phyloP scores from a whole-genome alignment of 345 rosid species.

The Populus tremula region DNA sequence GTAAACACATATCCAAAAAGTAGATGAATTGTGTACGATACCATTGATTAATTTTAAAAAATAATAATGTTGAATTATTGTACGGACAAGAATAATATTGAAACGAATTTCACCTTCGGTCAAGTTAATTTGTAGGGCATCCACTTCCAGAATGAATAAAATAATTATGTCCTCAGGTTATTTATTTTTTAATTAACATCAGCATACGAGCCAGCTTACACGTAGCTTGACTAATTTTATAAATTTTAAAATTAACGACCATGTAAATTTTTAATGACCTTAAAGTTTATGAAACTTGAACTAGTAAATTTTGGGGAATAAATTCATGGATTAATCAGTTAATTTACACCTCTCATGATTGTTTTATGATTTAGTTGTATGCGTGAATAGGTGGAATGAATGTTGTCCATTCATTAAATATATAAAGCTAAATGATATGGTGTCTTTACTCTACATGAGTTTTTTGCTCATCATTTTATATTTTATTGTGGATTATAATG shows the following conservation, averaged over 20 bases:
- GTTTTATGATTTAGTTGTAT: accelerated
- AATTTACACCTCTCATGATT: accelerated
- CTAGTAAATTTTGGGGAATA: accelerated
- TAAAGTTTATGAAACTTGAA: no score
- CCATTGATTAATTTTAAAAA: neutral
- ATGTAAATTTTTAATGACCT: accelerated
- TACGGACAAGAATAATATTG: neutral
- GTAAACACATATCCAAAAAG: no score
- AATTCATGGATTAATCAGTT: accelerated
- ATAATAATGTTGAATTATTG: neutral
- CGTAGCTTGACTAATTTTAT: accelerated
- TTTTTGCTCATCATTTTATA: accelerated
- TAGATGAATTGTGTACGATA: no score
- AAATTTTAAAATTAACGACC: accelerated
- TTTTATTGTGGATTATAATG: no score
- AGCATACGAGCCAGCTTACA: accelerated
- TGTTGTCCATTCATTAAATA: no score
- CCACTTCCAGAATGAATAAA: neutral
- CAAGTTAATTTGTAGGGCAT: neutral
- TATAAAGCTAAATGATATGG: no score
- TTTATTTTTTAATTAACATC: no score
- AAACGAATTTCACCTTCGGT: neutral
- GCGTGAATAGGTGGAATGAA: no score
- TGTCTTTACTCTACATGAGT: no score
- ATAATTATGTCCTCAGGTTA: no score